Conservation (phyloP, 2,329 filamentous ascomycete genomes). For the Paecilomyces formosus region DNA sequence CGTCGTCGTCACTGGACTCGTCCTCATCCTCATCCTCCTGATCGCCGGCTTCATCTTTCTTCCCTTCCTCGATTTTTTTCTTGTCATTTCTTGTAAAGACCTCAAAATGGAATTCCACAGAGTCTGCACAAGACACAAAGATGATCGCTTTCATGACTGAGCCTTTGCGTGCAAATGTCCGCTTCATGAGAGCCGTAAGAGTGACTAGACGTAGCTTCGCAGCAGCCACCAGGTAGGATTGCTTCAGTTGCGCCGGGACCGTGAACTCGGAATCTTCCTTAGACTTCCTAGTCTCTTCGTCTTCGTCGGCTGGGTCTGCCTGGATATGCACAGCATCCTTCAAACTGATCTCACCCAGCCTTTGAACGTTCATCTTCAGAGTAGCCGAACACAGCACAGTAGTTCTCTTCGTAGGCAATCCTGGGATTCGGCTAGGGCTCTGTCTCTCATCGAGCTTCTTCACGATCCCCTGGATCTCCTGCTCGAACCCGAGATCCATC, state of each 20-base stretch:
- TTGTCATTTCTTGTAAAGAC: constrained; percentile 52
- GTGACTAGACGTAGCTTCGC: constrained; percentile 88
- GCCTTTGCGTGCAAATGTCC: constrained; percentile 78
- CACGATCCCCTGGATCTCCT: constrained; percentile 84
- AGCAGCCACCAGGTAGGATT: constrained; percentile 79
- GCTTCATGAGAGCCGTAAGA: constrained; percentile 73
- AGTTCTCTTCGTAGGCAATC: constrained; percentile 64
- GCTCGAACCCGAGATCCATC: constrained; percentile 96
- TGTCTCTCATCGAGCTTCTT: constrained; percentile 64
- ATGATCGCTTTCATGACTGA: constrained; percentile 95
- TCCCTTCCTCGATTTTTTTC: constrained; percentile 11
- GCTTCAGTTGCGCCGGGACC: constrained; percentile 87
- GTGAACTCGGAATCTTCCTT: constrained; percentile 57
- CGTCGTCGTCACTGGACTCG: constrained; percentile 14
- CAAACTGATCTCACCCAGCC: constrained; percentile 86
- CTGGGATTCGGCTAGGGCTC: constrained; percentile 55
- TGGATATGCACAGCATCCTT: constrained; percentile 87
- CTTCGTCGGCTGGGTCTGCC: constrained; percentile 52
- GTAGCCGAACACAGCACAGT: constrained; percentile 94
- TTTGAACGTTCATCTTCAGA: constrained; percentile 95
- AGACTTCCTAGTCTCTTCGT: constrained; percentile 43
- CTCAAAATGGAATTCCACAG: constrained; percentile 93
- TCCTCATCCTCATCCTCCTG: constrained; percentile 17
- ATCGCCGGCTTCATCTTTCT: constrained; percentile 12
- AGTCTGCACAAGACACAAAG: constrained; percentile 94